Conservation (phyloP, 257 asterid species). For the Primulina tabacum region DNA sequence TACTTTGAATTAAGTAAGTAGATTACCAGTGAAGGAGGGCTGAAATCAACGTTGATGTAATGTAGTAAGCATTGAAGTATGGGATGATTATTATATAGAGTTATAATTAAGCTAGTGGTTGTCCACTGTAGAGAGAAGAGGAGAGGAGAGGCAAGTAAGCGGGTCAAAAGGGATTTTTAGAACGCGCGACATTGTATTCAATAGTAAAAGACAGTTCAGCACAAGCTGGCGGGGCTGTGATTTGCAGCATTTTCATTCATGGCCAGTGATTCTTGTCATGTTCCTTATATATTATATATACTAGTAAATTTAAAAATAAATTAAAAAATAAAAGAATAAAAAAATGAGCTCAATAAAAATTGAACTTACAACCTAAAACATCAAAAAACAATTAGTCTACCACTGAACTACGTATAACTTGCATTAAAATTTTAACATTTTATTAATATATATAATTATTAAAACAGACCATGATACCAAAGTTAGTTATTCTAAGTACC, state of each 20-base stretch:
- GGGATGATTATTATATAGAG: conserved; percentile 31
- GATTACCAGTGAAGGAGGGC: not conserved
- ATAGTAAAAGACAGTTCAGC: conserved; percentile 28
- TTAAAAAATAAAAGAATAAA: too few relatives aligned
- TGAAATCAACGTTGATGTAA: not conserved
- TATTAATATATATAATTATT: too few relatives aligned
- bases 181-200: not conserved
- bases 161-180: conserved; percentile 26
- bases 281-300: not conserved
- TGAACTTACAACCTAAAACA: too few relatives aligned
- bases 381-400: too few relatives aligned
- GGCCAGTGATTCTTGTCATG: not conserved
- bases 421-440: too few relatives aligned
- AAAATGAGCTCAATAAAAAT: too few relatives aligned
- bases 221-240: conserved; percentile 33
- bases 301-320: too few relatives aligned
- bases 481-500: too few relatives aligned
- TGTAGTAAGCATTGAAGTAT: not conserved
- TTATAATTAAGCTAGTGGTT: conserved; percentile 7
- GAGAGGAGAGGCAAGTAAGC: not conserved
- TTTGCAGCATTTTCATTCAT: not conserved
- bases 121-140: conserved; percentile 9
- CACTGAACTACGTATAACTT: too few relatives aligned
- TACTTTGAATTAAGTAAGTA: not conserved
- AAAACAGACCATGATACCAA: too few relatives aligned